Conservation (phyloP, 495 filamentous ascomycete genomes). For the Aspergillus ostianus region DNA sequence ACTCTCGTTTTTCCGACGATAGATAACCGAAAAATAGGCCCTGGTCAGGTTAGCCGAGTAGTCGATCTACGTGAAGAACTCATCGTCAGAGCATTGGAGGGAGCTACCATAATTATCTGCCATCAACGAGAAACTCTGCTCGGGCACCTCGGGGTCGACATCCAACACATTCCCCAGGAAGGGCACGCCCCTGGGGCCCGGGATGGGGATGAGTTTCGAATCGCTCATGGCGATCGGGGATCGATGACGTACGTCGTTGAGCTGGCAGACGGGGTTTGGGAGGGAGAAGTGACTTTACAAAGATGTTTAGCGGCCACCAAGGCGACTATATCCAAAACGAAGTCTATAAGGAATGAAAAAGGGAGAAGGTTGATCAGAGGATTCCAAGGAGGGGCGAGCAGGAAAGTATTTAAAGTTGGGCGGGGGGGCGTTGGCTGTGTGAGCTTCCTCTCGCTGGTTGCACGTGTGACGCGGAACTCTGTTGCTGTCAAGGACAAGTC, state of each 20-base stretch:
- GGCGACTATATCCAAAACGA: too few relatives aligned
- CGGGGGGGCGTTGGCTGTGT: too few relatives aligned
- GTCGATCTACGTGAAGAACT: too few relatives aligned
- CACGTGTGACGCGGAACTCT: too few relatives aligned
- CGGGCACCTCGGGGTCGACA: slow-evolving; percentile 51
- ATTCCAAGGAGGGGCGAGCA: too few relatives aligned
- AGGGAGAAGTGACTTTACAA: too few relatives aligned
- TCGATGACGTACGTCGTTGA: background rate
- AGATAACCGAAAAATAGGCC: slow-evolving; percentile 54
- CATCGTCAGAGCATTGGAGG: background rate
- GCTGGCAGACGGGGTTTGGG: background rate
- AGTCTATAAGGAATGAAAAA: too few relatives aligned
- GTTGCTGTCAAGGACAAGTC: too few relatives aligned
- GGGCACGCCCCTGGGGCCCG: slow-evolving; percentile 60
- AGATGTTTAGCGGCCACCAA: too few relatives aligned
- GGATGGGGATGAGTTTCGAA: slow-evolving; percentile 43
- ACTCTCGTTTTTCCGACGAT: slow-evolving; percentile 28
- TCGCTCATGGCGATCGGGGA: slow-evolving; percentile 17
- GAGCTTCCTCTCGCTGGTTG: too few relatives aligned
- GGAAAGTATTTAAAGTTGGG: too few relatives aligned
- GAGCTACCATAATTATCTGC: slow-evolving; percentile 60
- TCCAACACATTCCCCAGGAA: slow-evolving; percentile 65
- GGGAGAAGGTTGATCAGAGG: too few relatives aligned
- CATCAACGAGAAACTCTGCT: slow-evolving; percentile 52
- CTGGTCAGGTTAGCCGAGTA: slow-evolving; percentile 24